A percentile compares a stretch with the other conserved stretches of the same genome.
phyloP scores from a whole-genome alignment of 371 early-diverging fungal genomes.

The Funneliformis caledonium region DNA sequence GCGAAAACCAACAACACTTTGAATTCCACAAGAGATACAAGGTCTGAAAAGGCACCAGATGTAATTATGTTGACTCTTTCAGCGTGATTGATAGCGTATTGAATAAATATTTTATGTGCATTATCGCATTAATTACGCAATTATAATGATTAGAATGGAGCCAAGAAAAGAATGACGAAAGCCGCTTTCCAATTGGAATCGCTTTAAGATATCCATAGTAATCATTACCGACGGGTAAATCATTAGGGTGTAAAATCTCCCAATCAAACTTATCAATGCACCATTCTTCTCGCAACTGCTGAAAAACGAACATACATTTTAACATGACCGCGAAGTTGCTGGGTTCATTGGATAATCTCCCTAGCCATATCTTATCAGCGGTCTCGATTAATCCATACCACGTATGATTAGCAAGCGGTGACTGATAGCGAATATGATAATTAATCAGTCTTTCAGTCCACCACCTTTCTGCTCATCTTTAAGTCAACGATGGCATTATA shows the following conservation, averaged over 20 bases:
- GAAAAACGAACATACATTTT: conserved; percentile 23
- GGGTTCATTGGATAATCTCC: not conserved
- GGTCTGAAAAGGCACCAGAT: not conserved
- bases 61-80: not conserved
- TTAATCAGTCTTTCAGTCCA: conserved; percentile 11
- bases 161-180: not conserved
- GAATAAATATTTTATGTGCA: not conserved
- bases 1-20: conserved; percentile 10
- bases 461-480: conserved; percentile 2
- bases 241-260: not conserved
- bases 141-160: not conserved
- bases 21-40: conserved; percentile 33
- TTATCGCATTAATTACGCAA: not conserved
- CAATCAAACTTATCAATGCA: not conserved
- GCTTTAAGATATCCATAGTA: not conserved
- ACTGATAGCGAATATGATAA: conserved; percentile 28
- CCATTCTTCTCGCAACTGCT: not conserved
- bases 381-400: not conserved
- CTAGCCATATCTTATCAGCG: not conserved
- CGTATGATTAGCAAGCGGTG: not conserved
- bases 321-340: conserved; percentile 6
- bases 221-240: not conserved
- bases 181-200: conserved; percentile 29
- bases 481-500: not conserved
- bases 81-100: conserved; percentile 15